Evolutionary conservation across 495 filamentous ascomycete genomes (phyloP).

Genomic region (Geoglossum glabrum): DNA sequence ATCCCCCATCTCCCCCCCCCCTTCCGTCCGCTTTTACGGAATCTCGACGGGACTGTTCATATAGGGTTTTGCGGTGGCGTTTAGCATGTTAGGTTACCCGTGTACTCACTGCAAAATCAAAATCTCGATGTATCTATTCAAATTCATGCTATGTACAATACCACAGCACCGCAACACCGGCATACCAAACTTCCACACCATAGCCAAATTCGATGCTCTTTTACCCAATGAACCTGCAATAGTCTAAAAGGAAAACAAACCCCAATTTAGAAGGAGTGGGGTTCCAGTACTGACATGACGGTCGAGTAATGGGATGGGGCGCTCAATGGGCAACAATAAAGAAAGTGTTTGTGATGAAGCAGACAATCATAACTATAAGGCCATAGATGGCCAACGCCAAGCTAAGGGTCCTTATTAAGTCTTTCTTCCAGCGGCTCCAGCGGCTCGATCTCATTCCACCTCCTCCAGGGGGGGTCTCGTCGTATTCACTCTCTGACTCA

Average conservation of each 20-base stretch:
- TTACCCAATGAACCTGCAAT: too few relatives aligned
- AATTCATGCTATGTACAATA: not conserved
- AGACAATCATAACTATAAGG: slow-evolving; percentile 69
- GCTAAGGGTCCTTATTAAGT: slow-evolving; percentile 48
- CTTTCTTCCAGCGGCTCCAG: slow-evolving; percentile 36
- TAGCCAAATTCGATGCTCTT: too few relatives aligned
- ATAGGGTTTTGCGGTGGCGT: not conserved
- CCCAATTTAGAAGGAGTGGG: too few relatives aligned
- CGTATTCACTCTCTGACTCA: slow-evolving; percentile 24
- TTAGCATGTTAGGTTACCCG: not conserved
- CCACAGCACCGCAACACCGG: too few relatives aligned
- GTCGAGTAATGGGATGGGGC: not conserved
- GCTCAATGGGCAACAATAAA: slow-evolving; percentile 36
- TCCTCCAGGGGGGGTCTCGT: slow-evolving; percentile 23
- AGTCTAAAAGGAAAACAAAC: too few relatives aligned
- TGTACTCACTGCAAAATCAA: not conserved
- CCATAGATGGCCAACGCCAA: slow-evolving; percentile 69
- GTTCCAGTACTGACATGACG: too few relatives aligned
- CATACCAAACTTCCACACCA: too few relatives aligned
- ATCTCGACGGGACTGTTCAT: not conserved
- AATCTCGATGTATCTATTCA: not conserved
- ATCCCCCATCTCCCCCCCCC: not conserved
- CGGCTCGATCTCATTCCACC: slow-evolving; percentile 16
- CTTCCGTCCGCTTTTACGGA: not conserved
- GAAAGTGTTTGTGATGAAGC: slow-evolving; percentile 64